A percentile compares a stretch with the other conserved stretches of the same genome.
These are phyloP conservation scores for Fomes fomentarius DNA, from an alignment of 1,284 basidiomycete genomes.

Conservation along the genomic window DNA sequence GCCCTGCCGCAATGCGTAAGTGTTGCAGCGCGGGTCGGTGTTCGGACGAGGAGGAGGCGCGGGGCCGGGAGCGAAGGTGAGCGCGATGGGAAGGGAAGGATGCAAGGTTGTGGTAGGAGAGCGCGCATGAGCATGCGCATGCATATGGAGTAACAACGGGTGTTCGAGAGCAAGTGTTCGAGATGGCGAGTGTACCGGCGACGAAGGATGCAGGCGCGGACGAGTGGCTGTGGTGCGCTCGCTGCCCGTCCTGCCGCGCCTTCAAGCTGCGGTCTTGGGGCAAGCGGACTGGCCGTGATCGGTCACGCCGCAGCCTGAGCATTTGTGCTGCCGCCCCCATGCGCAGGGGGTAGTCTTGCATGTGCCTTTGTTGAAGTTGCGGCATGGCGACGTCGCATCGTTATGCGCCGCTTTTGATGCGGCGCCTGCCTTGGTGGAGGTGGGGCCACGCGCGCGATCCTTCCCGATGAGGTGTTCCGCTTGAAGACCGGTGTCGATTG, in stretches of 20 bases:
- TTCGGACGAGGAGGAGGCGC: slow-evolving; percentile 11
- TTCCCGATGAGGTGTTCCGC: not conserved
- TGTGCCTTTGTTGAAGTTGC: slow-evolving; percentile 8
- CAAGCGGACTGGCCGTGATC: slow-evolving; percentile 5
- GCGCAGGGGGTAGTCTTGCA: slow-evolving; percentile 8
- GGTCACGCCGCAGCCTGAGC: not conserved
- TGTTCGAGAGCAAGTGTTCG: not conserved
- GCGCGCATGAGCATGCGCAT: not conserved
- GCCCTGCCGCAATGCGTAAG: not conserved
- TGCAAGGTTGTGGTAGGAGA: not conserved
- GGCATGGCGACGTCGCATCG: too few species aligned
- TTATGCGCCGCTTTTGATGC: not conserved
- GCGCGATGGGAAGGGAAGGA: not conserved
- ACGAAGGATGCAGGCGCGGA: not conserved
- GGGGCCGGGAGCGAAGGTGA: not conserved
- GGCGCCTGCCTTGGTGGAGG: too few species aligned
- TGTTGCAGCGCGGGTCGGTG: slow-evolving; percentile 12
- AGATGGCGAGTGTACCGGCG: too few species aligned
- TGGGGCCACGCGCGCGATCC: not conserved
- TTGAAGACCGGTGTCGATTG: slow-evolving; percentile 1
- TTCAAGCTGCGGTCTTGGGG: not conserved
- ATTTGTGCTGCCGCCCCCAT: not conserved
- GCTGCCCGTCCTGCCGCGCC: not conserved
- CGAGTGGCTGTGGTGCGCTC: not conserved
- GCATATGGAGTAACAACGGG: not conserved